Conservation (phyloP, 352 stramenopile species). For the Phytophthora litchii region DNA sequence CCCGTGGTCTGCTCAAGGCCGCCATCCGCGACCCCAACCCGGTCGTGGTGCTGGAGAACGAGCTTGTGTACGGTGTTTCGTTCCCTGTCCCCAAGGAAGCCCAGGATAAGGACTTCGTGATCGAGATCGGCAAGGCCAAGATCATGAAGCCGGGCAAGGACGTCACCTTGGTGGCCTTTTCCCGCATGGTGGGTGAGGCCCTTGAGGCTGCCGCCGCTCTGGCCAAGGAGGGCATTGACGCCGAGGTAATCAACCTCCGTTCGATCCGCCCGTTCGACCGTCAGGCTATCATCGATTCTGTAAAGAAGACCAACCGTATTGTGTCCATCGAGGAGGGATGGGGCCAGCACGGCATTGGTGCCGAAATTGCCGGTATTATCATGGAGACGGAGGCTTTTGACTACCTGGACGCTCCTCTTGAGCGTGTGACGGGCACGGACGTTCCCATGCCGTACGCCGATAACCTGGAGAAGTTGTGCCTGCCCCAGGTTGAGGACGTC, state of each 20-base stretch:
- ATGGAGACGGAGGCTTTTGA: conserved; percentile 99
- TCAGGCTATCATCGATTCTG: conserved; percentile 96
- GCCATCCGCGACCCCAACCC: conserved; percentile 99
- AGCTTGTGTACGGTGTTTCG: conserved; percentile 97
- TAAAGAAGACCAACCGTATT: conserved; percentile 98
- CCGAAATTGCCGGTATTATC: conserved; percentile 97
- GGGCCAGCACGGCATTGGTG: conserved; percentile 96
- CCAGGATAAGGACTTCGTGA: conserved; percentile 96
- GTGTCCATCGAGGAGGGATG: conserved; percentile 98
- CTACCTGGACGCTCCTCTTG: conserved; percentile 98
- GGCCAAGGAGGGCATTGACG: conserved; percentile 94
- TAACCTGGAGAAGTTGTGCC: conserved; percentile 94
- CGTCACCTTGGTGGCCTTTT: conserved; percentile 98
- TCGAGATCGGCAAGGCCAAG: conserved; percentile 99
- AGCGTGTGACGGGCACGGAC: conserved; percentile 97
- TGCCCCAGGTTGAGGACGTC: conserved; percentile 96
- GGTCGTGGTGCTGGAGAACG: conserved; percentile 99
- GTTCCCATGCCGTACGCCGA: conserved; percentile 99
- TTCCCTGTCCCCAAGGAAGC: conserved; percentile 98
- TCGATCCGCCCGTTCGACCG: conserved; percentile 97
- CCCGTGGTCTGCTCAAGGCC: conserved; percentile 98
- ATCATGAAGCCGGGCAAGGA: conserved; percentile 97
- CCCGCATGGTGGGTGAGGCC: conserved; percentile 95
- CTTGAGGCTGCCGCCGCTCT: conserved; percentile 96
- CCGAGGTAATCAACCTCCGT: conserved; percentile 95